A percentile compares a stretch with the other conserved stretches of the same genome.
Evolutionary conservation across 352 stramenopile genomes (phyloP).

Genomic region (Phytophthora megakarya): DNA sequence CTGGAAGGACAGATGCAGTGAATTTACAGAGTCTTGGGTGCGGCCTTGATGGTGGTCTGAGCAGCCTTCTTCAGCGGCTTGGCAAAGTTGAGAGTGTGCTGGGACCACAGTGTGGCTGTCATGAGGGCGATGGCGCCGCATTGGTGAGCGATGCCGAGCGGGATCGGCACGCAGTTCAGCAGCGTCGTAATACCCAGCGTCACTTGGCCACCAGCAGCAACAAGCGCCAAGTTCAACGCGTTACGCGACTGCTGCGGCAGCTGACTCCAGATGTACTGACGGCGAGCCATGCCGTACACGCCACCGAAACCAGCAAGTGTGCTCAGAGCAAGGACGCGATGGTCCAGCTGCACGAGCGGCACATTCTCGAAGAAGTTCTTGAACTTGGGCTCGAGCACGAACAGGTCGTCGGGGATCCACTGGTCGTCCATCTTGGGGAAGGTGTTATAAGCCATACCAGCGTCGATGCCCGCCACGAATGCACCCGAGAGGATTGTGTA

Average conservation of each 20-base stretch:
- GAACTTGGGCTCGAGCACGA: slow-evolving; percentile 89
- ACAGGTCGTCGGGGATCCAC: slow-evolving; percentile 95
- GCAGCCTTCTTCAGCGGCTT: slow-evolving; percentile 54
- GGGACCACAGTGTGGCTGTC: slow-evolving; percentile 90
- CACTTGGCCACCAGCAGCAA: slow-evolving; percentile 81
- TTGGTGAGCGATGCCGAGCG: slow-evolving; percentile 96
- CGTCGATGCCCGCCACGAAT: slow-evolving; percentile 99
- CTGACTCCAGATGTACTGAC: slow-evolving; percentile 84
- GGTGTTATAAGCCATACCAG: slow-evolving; percentile 98
- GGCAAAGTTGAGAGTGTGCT: slow-evolving; percentile 91
- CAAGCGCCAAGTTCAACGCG: slow-evolving; percentile 81
- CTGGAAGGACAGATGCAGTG: neutral
- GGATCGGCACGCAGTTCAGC: slow-evolving; percentile 96
- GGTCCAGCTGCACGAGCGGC: slow-evolving; percentile 98
- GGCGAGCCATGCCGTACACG: slow-evolving; percentile 71
- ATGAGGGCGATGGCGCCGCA: slow-evolving; percentile 95
- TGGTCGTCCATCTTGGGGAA: slow-evolving; percentile 96
- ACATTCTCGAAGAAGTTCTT: slow-evolving; percentile 99
- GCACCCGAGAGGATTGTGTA: slow-evolving; percentile 90
- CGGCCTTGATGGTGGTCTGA: slow-evolving; percentile 46
- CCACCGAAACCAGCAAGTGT: slow-evolving; percentile 80
- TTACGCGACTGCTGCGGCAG: slow-evolving; percentile 78
- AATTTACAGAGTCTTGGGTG: slow-evolving; percentile 33
- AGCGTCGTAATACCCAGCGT: slow-evolving; percentile 97
- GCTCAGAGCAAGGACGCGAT: slow-evolving; percentile 94